Conservation (phyloP, 2,329 filamentous ascomycete species). For the Metarhizium guizhouense region DNA sequence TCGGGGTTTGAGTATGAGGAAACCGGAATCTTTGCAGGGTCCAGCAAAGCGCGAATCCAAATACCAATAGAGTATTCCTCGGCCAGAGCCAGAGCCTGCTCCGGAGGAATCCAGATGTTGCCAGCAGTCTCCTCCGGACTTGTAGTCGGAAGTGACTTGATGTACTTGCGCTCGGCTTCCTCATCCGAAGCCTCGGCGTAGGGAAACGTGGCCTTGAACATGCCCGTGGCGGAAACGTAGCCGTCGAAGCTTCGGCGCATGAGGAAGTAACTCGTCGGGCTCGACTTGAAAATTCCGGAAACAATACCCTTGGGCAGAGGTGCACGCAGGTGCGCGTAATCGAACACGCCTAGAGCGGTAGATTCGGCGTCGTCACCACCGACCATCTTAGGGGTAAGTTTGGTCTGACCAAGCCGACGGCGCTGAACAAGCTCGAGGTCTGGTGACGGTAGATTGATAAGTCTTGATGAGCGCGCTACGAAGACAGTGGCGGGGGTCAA, state of each 20-base stretch:
- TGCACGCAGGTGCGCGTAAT: slow-evolving; percentile 91
- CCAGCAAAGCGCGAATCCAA: slow-evolving; percentile 90
- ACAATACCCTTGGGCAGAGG: slow-evolving; percentile 85
- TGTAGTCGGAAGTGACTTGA: slow-evolving; percentile 74
- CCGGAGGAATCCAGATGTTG: slow-evolving; percentile 90
- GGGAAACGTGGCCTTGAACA: slow-evolving; percentile 87
- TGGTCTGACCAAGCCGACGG: slow-evolving; percentile 85
- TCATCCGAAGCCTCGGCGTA: slow-evolving; percentile 67
- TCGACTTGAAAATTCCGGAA: slow-evolving; percentile 85
- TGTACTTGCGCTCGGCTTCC: slow-evolving; percentile 67
- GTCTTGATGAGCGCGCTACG: slow-evolving; percentile 8
- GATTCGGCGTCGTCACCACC: slow-evolving; percentile 66
- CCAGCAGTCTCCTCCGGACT: slow-evolving; percentile 89
- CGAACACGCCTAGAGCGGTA: slow-evolving; percentile 72
- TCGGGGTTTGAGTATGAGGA: slow-evolving; percentile 49
- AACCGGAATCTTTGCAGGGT: slow-evolving; percentile 66
- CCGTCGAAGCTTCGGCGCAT: slow-evolving; percentile 87
- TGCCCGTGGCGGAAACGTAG: slow-evolving; percentile 76
- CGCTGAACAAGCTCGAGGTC: slow-evolving; percentile 69
- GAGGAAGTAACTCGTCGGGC: slow-evolving; percentile 89
- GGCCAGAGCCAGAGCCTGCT: slow-evolving; percentile 70
- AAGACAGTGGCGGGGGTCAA: slow-evolving; percentile 6
- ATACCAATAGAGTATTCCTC: slow-evolving; percentile 77
- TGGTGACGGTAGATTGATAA: slow-evolving; percentile 25
- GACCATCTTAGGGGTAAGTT: slow-evolving; percentile 74